phyloP scores from a whole-genome alignment of 805 yeast species.

The Saccharomycopsis synnaedendra region DNA sequence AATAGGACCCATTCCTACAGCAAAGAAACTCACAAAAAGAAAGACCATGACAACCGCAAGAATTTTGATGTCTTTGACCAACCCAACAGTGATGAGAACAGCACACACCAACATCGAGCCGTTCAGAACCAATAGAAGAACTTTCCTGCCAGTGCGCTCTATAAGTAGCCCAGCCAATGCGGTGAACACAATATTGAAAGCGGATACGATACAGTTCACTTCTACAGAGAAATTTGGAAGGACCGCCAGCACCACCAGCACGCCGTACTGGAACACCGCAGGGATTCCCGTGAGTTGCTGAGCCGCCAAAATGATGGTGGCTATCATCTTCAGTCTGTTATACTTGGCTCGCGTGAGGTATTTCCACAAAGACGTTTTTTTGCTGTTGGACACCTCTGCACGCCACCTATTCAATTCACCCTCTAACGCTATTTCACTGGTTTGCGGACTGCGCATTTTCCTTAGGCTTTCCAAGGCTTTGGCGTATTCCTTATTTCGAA shows the following conservation, averaged over 20 bases:
- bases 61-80: slow-evolving; percentile 34
- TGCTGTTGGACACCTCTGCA: background rate
- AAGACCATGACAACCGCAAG: slow-evolving; percentile 57
- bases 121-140: slow-evolving; percentile 56
- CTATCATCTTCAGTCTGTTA: slow-evolving; percentile 32
- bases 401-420: slow-evolving; percentile 4
- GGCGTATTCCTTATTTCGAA: slow-evolving; percentile 31
- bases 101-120: slow-evolving; percentile 57
- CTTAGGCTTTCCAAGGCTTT: slow-evolving; percentile 30
- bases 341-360: slow-evolving; percentile 7
- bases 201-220: slow-evolving; percentile 67
- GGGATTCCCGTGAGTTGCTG: slow-evolving; percentile 94
- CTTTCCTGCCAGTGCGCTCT: slow-evolving; percentile 69
- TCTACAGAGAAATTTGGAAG: slow-evolving; percentile 61
- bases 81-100: slow-evolving; percentile 54
- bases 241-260: slow-evolving; percentile 58
- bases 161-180: slow-evolving; percentile 61
- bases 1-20: slow-evolving; percentile 89
- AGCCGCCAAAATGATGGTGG: slow-evolving; percentile 63
- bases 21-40: slow-evolving; percentile 73
- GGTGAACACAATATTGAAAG: slow-evolving; percentile 66
- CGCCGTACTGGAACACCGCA: slow-evolving; percentile 88
- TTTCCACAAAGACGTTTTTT: slow-evolving; percentile 1
- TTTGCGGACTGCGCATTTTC: slow-evolving; percentile 21
- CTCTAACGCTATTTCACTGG: slow-evolving; percentile 3